These are phyloP conservation scores for Metschnikowia peoriensis DNA, from an alignment of 805 yeast species.

Conservation along the genomic window DNA sequence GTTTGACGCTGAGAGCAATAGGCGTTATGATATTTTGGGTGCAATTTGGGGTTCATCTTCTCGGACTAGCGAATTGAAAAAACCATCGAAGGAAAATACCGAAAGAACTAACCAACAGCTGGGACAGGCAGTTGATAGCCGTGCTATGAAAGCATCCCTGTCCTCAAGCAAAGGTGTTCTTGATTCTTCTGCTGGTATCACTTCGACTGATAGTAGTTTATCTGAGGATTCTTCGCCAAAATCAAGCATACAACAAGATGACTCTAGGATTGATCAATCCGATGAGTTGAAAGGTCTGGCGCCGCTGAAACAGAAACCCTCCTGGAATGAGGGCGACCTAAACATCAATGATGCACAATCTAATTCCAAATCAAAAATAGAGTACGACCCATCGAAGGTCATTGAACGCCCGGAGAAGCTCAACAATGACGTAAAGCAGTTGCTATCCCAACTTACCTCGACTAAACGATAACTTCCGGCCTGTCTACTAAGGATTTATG, in stretches of 20 bases:
- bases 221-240: too few relatives aligned
- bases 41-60: constrained; percentile 35
- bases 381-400: constrained; percentile 8
- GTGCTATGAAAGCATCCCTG: too few relatives aligned
- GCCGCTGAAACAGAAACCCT: neutral
- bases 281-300: neutral
- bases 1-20: constrained; percentile 18
- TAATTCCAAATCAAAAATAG: neutral
- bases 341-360: neutral
- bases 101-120: neutral
- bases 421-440: constrained; percentile 5
- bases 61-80: constrained; percentile 4
- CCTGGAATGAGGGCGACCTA: neutral
- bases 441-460: constrained; percentile 1
- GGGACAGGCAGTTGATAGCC: neutral
- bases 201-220: too few relatives aligned
- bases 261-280: neutral
- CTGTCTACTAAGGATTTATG: neutral
- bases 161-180: too few relatives aligned
- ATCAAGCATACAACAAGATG: too few relatives aligned
- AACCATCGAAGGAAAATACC: neutral
- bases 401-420: constrained; percentile 14
- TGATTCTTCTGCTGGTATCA: too few relatives aligned
- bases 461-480: neutral
- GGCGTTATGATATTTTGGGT: constrained; percentile 30